Evolutionary conservation across 257 asterid species (phyloP).

Genomic region (Petunia secreta): DNA sequence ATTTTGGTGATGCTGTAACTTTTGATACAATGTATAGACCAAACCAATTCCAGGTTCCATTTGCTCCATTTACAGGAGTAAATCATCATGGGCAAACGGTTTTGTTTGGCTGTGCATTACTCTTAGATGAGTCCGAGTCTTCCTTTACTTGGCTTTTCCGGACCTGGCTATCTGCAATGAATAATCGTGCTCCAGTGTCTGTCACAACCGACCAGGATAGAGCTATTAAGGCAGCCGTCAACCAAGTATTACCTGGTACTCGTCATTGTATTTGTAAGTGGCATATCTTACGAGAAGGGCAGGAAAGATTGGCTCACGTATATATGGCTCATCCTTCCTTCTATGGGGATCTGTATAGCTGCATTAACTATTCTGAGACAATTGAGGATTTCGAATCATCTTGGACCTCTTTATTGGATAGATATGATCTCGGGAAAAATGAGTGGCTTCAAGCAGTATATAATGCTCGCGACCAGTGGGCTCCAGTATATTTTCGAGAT

Average conservation of each 20-base stretch:
- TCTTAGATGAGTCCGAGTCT: constrained; percentile 77
- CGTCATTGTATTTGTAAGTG: constrained; percentile 86
- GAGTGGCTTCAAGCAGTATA: constrained; percentile 88
- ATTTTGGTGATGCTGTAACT: constrained; percentile 74
- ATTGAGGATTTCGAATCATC: constrained; percentile 73
- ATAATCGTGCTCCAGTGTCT: constrained; percentile 63
- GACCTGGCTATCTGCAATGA: constrained; percentile 81
- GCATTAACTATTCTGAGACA: constrained; percentile 77
- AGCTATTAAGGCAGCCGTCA: constrained; percentile 72
- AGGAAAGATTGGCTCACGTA: constrained; percentile 76
- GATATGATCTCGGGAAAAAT: constrained; percentile 55
- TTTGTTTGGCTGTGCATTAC: constrained; percentile 82
- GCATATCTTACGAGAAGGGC: constrained; percentile 88
- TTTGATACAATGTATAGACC: constrained; percentile 85
- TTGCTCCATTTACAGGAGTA: constrained; percentile 84
- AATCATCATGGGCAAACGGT: constrained; percentile 77
- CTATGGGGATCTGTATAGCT: constrained; percentile 67
- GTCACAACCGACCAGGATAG: constrained; percentile 84
- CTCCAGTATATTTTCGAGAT: constrained; percentile 80
- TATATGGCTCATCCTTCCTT: constrained; percentile 68
- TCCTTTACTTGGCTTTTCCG: constrained; percentile 76
- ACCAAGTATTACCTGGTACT: constrained; percentile 67
- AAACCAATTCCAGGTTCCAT: constrained; percentile 77
- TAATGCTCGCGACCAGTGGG: constrained; percentile 87
- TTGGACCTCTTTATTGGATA: constrained; percentile 69